Evolutionary conservation across 1,284 basidiomycete species (phyloP).

Genomic region (Boletellus sp.): DNA sequence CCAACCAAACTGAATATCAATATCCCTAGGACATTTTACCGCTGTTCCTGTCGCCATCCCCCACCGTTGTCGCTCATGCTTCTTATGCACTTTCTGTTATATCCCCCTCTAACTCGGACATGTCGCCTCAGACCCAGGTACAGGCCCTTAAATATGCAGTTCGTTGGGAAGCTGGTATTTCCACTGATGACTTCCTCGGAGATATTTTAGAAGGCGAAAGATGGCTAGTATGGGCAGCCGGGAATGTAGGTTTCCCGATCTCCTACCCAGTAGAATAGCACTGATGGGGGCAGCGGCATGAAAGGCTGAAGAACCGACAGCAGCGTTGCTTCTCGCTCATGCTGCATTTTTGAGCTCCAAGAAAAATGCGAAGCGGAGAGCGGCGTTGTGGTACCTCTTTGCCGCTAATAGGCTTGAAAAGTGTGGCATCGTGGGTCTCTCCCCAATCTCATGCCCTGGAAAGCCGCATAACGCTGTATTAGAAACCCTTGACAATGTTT

Average conservation of each 20-base stretch:
- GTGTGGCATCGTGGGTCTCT: conserved; percentile 65
- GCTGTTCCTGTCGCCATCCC: conserved; percentile 61
- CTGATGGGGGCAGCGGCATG: conserved; percentile 27
- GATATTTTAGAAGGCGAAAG: conserved; percentile 65
- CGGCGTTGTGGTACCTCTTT: conserved; percentile 71
- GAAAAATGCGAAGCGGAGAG: conserved; percentile 55
- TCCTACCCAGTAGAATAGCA: conserved; percentile 8
- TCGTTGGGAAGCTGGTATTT: conserved; percentile 70
- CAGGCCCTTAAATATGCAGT: conserved; percentile 62
- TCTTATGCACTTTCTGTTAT: conserved; percentile 53
- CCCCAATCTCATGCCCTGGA: conserved; percentile 1
- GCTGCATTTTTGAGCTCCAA: conserved; percentile 65
- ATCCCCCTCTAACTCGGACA: conserved; percentile 42
- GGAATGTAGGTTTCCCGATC: conserved; percentile 50
- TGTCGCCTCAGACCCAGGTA: conserved; percentile 59
- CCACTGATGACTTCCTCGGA: conserved; percentile 53
- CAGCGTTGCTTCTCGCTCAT: conserved; percentile 70
- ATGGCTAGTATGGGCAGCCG: conserved; percentile 79
- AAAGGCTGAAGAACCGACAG: conserved; percentile 77
- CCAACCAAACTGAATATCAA: conserved; percentile 13
- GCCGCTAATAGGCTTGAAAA: conserved; percentile 75
- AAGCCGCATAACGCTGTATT: conserved; percentile 7
- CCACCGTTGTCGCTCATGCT: conserved; percentile 55
- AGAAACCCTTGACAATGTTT: conserved; percentile 82
- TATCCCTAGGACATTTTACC: conserved; percentile 66